Percentiles rank a stretch among this genome's conserved stretches.
phyloP scores from a whole-genome alignment of 139 green algal genomes.

The Closterium sp. region DNA sequence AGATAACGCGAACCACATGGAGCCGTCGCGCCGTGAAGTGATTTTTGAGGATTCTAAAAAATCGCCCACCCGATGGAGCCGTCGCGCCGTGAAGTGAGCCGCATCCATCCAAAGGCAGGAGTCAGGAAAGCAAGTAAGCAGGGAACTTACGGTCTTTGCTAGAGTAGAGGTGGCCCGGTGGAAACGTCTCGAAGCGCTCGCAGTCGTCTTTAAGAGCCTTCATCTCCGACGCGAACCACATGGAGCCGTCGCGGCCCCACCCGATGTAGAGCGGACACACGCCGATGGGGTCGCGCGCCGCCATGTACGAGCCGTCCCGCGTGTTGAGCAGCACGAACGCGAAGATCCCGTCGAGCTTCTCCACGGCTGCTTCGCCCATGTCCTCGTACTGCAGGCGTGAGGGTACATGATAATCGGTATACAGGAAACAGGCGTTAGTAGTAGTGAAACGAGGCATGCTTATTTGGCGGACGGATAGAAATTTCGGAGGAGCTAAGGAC shows the following conservation, averaged over 20 bases:
- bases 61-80: no score
- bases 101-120: no score
- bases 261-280: constrained; percentile 88
- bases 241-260: constrained; percentile 74
- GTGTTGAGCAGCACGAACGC: constrained; percentile 76
- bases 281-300: constrained; percentile 87
- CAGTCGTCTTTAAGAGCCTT: constrained; percentile 72
- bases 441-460: no score
- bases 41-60: no score
- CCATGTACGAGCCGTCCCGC: constrained; percentile 67
- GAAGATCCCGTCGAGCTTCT: constrained; percentile 94
- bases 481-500: no score
- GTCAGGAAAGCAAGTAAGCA: not conserved
- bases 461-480: no score
- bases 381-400: constrained; percentile 79
- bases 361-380: constrained; percentile 70
- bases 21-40: constrained; percentile 72
- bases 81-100: no score
- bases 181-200: constrained; percentile 70
- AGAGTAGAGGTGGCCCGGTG: constrained; percentile 64
- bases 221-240: constrained; percentile 95
- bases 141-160: constrained; percentile 29
- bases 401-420: no score
- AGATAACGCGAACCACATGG: constrained; percentile 88
- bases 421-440: no score